Evolutionary conservation across 106 monocot species (phyloP).

Genomic region (Dendrobium nobile): DNA sequence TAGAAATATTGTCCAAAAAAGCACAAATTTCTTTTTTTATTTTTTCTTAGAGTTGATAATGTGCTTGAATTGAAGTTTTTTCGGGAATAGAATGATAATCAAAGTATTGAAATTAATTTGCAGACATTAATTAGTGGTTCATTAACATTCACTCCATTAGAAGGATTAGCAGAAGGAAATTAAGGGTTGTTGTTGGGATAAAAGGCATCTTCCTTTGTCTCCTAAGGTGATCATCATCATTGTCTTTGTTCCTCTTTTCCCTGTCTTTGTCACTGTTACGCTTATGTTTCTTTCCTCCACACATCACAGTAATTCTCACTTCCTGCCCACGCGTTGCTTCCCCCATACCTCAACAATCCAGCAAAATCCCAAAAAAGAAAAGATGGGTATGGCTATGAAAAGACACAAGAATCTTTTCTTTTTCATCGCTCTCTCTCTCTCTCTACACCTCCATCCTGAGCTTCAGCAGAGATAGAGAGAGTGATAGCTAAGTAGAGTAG

Average conservation of each 20-base stretch:
- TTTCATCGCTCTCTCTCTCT: not conserved
- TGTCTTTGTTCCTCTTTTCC: constrained; percentile 7
- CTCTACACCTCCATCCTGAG: not conserved
- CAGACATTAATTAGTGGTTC: too few species aligned
- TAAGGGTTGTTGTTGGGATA: not conserved
- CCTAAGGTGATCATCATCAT: not conserved
- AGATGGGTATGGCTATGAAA: not conserved
- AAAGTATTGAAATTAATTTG: too few species aligned
- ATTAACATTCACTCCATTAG: too few species aligned
- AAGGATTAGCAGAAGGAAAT: not conserved
- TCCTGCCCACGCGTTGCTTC: not conserved
- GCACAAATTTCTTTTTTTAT: too few species aligned
- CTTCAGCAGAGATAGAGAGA: not conserved
- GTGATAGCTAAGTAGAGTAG: not conserved
- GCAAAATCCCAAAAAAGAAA: constrained; percentile 8
- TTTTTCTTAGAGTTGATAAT: too few species aligned
- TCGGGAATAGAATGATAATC: too few species aligned
- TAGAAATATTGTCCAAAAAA: too few species aligned
- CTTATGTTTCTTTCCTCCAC: constrained; percentile 7
- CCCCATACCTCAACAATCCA: constrained; percentile 3
- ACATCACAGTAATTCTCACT: not conserved
- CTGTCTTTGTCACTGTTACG: not conserved
- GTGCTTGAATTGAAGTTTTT: too few species aligned
- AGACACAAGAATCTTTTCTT: not conserved
- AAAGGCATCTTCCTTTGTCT: constrained; percentile 3